Evolutionary conservation across 352 stramenopile species (phyloP), one percentile per base, ranked within the genome.

Genomic region (Thraustotheca clavata): DNA sequence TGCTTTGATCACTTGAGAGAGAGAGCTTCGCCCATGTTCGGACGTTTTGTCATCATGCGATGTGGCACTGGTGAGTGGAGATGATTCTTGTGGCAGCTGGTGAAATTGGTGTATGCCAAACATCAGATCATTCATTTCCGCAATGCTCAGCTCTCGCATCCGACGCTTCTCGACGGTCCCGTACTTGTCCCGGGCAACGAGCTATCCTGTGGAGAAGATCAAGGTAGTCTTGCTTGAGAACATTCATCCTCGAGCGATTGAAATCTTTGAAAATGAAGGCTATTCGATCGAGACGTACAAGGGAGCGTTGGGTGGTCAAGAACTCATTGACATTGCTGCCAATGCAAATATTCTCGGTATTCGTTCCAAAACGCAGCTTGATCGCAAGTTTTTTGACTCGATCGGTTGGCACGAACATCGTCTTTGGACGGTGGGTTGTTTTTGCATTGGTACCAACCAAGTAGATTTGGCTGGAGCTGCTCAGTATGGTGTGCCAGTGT

Each of bases 361-460:
- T 60, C 80, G 83, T 49, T 89, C 80, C 67, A 91, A 91, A 76
- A 88, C 83, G 41, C 80, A 89, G 69, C 71, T 91, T 6, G 80
- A 91, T 50, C 70, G 77, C 0, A 73, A 85, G 6, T 91, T 91
- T 59, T 91, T 91, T 67, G 80, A 68, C 46, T 86, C 77, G 26
- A 71, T 91, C 26, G 83, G 83, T 22, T 89, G 80, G 83, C 83
- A 89, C 68, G 75, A 86, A 41, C 80, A 87, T 68, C 80, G 83
- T 9, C 70, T 91, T 3, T 91, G 83, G 83, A 79, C 80, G 9
- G 74, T 89, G 16, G 83, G 83, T 7, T 91, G 83, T 71, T 91
- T 91, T 61, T 91, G 83, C 62, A 91, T 91, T 49, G 83, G 83
- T 60, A 91, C 83, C 22, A 91, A 91, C 72, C 83, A 91, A 60